These are phyloP conservation scores for Talaromyces stipitatus DNA, from an alignment of 495 filamentous ascomycete genomes.

Conservation along the genomic window DNA sequence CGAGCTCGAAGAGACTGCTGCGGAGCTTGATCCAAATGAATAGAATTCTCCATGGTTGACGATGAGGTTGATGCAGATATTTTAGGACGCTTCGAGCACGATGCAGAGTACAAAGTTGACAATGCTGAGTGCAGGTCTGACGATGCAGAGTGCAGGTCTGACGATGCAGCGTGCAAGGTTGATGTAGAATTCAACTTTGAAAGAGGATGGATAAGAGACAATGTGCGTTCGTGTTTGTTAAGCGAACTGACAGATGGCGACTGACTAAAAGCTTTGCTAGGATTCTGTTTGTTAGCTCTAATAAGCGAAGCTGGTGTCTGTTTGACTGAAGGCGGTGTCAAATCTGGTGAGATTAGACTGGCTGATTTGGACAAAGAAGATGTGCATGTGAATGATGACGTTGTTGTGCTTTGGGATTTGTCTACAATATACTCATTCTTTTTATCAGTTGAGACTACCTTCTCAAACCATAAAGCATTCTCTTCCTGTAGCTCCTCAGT, in stretches of 20 bases:
- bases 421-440: constrained; percentile 18
- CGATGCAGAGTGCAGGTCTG: not conserved
- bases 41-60: not conserved
- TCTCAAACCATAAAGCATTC: constrained; percentile 45
- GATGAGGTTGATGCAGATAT: not conserved
- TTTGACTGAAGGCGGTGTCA: constrained; percentile 2
- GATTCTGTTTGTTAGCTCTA: not conserved
- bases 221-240: constrained; percentile 1
- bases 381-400: not conserved
- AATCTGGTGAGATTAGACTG: constrained; percentile 10
- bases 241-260: not conserved
- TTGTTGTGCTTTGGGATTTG: constrained; percentile 12
- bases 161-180: not conserved
- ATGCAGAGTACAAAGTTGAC: not conserved
- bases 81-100: not conserved
- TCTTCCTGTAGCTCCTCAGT: constrained; percentile 40
- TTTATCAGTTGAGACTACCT: constrained; percentile 40
- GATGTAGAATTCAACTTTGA: not conserved
- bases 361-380: constrained; percentile 5
- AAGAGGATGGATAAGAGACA: not conserved
- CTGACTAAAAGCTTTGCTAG: not conserved
- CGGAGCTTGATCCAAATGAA: not conserved
- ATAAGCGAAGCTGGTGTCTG: not conserved
- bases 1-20: not conserved
- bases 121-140: not conserved